Conservation (phyloP, 129 eudicot species). For the Tagetes patula region DNA sequence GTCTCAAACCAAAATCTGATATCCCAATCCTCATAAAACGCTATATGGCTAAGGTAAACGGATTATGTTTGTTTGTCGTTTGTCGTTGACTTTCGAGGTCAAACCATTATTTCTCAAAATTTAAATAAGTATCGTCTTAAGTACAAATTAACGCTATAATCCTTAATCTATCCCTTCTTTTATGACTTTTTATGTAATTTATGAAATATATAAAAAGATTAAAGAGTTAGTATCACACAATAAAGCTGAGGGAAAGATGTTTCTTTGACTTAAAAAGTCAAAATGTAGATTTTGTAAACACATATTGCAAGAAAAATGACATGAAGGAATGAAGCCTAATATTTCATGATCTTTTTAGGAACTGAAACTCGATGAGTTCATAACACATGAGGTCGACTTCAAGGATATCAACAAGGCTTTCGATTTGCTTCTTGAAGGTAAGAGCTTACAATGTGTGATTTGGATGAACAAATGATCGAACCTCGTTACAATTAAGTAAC, state of each 20-base stretch:
- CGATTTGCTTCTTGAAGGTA: constrained; percentile 57
- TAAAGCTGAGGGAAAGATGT: too few relatives aligned
- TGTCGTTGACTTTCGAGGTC: constrained; percentile 22
- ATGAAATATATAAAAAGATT: too few relatives aligned
- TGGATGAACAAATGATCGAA: constrained; percentile 61
- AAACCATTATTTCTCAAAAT: not conserved
- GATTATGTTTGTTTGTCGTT: not conserved
- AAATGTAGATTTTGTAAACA: too few relatives aligned
- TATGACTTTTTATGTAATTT: too few relatives aligned
- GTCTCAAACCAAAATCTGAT: constrained; percentile 78
- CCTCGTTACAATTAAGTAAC: too few relatives aligned
- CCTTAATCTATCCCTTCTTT: too few relatives aligned
- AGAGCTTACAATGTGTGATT: constrained; percentile 68
- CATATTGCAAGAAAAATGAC: not conserved
- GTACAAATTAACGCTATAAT: too few relatives aligned
- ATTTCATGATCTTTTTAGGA: constrained; percentile 40
- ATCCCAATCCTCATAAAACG: constrained; percentile 54
- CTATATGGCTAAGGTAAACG: constrained; percentile 62
- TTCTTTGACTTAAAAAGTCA: too few relatives aligned
- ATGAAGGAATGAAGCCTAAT: not conserved
- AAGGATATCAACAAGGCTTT: constrained; percentile 78
- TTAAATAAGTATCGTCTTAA: too few relatives aligned
- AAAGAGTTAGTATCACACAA: too few relatives aligned
- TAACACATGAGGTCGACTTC: constrained; percentile 67
- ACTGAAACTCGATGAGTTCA: constrained; percentile 63